Evolutionary conservation across 441 rosid genomes (phyloP), one percentile per base, ranked within the genome.

Genomic region (Euphorbia celastroides): DNA sequence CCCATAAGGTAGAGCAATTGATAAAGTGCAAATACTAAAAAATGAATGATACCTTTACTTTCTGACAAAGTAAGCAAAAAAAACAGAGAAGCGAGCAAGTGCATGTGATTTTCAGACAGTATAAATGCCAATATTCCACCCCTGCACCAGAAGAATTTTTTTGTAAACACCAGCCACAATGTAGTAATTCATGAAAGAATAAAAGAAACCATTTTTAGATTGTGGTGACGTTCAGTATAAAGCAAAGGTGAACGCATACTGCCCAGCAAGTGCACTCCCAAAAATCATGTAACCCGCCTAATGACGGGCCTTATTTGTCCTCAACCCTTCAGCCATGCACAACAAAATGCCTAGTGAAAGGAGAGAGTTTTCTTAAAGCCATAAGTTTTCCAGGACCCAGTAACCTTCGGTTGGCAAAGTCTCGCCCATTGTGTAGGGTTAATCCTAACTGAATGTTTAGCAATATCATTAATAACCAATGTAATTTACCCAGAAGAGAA

Each of bases 1-100:
- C 2, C 32, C 42, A 48, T 5, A 20, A 38, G 23, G 31, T 5
- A 5, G 20, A 23, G 51, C 28, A 57, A 62, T 57, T 60, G 13
- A 41, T 20, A 26, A 10, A 42, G 9, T 52, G 25, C 32, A 28
- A 20, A 10, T 65, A 60, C 2, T 58, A 63, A 25, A 38, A 46
- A 44, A 51, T 56, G 28, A 26, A 52, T 25, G 44, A 57, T 83
- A 86, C 91, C 94, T 81, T 80, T 75, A 70, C 62, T 84, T 71
- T 84, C 89, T 28, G 79, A 76, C 59, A 84, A 66, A 63, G 77
- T 66, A 66, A 86, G 77, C 74, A 86, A 76, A 62, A 88, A 63
- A 74, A 77, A 80, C 11, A 84, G 69, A 50, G 89, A 83, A 41
- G 79, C 84, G 34, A 88, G 74, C 52, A 77, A 57, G 65, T 81